A percentile compares a stretch with the other conserved stretches of the same genome.
These are phyloP conservation scores for Purpureocillium takamizusanense DNA, from an alignment of 2,329 filamentous ascomycete genomes.

Conservation along the genomic window DNA sequence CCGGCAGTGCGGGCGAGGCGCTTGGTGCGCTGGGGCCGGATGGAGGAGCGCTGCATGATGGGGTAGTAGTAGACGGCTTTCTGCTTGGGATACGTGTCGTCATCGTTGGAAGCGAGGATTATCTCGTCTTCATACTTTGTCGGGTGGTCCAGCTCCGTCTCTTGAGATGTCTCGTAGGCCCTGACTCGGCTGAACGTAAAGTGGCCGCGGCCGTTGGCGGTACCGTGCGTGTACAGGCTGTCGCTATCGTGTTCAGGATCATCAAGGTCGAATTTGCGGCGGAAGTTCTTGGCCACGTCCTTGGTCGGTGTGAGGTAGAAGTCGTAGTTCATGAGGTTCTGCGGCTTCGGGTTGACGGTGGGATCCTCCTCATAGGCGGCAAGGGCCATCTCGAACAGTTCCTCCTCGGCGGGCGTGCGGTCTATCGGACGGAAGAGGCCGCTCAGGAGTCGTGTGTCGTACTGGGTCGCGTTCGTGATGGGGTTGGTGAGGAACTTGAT, in stretches of 20 bases:
- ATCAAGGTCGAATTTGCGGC: slow-evolving; percentile 49
- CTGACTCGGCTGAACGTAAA: slow-evolving; percentile 56
- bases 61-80: slow-evolving; percentile 61
- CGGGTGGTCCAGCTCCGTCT: slow-evolving; percentile 45
- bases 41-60: slow-evolving; percentile 53
- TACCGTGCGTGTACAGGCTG: slow-evolving; percentile 42
- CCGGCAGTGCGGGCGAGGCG: slow-evolving; percentile 48
- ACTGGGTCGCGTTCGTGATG: slow-evolving; percentile 38
- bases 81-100: slow-evolving; percentile 37
- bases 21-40: slow-evolving; percentile 54
- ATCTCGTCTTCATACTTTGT: slow-evolving; percentile 58
- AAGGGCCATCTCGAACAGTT: slow-evolving; percentile 37
- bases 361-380: slow-evolving; percentile 50
- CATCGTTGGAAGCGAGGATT: slow-evolving; percentile 48
- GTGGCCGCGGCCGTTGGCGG: slow-evolving; percentile 33
- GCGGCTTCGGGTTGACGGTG: slow-evolving; percentile 42
- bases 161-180: slow-evolving; percentile 54
- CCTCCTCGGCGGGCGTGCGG: slow-evolving; percentile 43
- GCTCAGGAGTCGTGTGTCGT: slow-evolving; percentile 53
- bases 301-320: slow-evolving; percentile 50
- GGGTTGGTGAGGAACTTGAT: slow-evolving; percentile 62
- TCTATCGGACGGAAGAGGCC: slow-evolving; percentile 54
- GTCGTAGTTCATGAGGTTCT: slow-evolving; percentile 55
- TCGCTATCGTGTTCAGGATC: slow-evolving; percentile 46
- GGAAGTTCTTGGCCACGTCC: slow-evolving; percentile 43